phyloP scores from a whole-genome alignment of 2,329 filamentous ascomycete genomes.

The Aspergillus vadensis region DNA sequence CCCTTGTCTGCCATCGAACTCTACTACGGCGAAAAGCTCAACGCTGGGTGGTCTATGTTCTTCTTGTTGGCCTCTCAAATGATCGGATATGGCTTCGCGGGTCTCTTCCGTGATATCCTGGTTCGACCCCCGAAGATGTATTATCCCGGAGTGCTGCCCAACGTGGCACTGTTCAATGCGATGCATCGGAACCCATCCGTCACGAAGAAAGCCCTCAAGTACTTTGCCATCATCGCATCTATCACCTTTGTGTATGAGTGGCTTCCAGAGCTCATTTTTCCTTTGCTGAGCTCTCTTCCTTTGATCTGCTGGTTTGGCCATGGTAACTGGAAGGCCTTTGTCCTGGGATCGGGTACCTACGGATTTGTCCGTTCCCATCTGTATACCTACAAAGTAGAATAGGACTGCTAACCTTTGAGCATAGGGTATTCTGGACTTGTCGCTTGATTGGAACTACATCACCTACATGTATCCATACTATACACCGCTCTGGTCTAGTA shows the following conservation, averaged over 20 bases:
- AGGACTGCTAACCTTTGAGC: neutral
- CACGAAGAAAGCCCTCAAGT: neutral
- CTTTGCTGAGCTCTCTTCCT: neutral
- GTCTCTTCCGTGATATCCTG: neutral
- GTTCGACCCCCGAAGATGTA: neutral
- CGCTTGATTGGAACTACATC: neutral
- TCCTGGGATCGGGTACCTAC: neutral
- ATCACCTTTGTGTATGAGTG: neutral
- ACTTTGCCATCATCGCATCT: neutral
- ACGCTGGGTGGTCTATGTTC: neutral
- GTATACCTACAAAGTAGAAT: no score
- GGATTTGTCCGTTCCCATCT: neutral
- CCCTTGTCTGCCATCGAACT: neutral
- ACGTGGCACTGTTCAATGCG: neutral
- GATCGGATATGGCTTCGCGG: neutral
- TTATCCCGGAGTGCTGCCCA: neutral
- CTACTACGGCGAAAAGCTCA: neutral
- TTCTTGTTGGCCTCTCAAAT: neutral
- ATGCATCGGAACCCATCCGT: neutral
- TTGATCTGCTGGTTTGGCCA: neutral
- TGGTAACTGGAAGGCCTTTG: neutral
- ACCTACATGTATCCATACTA: neutral
- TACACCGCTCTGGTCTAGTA: neutral
- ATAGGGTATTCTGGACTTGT: neutral
- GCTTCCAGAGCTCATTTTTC: neutral